Base-by-base conservation (phyloP, 1,284 basidiomycete species). In the Retiboletus flavoniger region DNA sequence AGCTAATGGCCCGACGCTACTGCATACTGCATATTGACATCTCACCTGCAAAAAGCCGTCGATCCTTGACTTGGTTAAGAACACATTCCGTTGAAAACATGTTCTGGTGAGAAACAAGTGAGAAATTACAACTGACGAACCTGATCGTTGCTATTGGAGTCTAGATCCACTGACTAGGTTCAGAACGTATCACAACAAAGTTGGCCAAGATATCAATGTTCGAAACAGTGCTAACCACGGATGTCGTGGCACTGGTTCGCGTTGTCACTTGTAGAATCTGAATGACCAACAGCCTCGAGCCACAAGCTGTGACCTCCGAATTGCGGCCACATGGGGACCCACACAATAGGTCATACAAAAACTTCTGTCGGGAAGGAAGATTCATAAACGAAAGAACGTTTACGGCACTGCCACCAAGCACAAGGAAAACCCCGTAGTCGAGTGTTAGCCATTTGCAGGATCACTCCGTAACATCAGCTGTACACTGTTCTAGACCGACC, bases 1-100 rank as follows among this genome's bases (percentile, higher is more conserved):
- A 3, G 14, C 35, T 11, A 21, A 16, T 40, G 6, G 10, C 6
- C 51, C 28, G 24, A 38, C 7, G 1, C 3, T n/a, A 29, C 28
- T 11, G 31, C 3, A 9, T 50, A 62, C 52, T 64, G 56, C 55
- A 60, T 31, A 16, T 24, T 19, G 21, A n/a, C 16, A 42, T 28
- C 2, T 17, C 16, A 3, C 39, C 10, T 24, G 7, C 50, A 21
- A 19, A 19, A 14, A 11, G 34, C 3, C 2, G 41, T 38, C n/a
- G 35, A 41, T 35, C 41, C 17, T 34, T 10, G 35, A 14, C 6
- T 17, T 21, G 28, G 1, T 32, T 1, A 6, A 17, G 16, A 13
- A 6, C 8, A 28, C 3, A 19, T 42, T 14, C 28, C 10, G 10
- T 45, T 28, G 38, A 34, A 31, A 35, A 31, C 13, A 19, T 3